Conservation (phyloP, 352 stramenopile species). For the Phytophthora melonis region DNA sequence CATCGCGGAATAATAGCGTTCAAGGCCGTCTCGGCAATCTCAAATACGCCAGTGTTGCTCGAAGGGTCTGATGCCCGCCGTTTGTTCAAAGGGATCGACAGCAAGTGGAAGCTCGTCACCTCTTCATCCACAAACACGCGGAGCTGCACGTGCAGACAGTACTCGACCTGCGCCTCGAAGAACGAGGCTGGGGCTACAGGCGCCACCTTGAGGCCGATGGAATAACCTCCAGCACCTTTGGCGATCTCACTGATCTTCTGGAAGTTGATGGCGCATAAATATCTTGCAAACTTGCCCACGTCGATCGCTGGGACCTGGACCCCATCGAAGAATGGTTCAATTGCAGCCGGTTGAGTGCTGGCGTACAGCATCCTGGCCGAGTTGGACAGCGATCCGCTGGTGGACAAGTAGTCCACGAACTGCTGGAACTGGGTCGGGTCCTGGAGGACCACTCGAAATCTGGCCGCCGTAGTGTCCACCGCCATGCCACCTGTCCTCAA, state of each 20-base stretch:
- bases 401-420: slow-evolving; percentile 37
- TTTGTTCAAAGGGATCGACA: slow-evolving; percentile 41
- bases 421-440: slow-evolving; percentile 32
- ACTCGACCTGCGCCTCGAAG: slow-evolving; percentile 35
- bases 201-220: slow-evolving; percentile 31
- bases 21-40: slow-evolving; percentile 32
- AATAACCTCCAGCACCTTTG: slow-evolving; percentile 17
- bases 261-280: slow-evolving; percentile 40
- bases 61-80: slow-evolving; percentile 24
- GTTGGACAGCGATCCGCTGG: slow-evolving; percentile 25
- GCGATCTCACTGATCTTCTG: slow-evolving; percentile 32
- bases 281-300: slow-evolving; percentile 33
- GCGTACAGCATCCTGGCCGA: slow-evolving; percentile 29
- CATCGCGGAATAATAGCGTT: slow-evolving; percentile 30
- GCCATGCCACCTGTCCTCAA: neutral
- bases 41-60: slow-evolving; percentile 29
- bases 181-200: slow-evolving; percentile 26
- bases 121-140: slow-evolving; percentile 31
- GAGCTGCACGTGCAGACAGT: slow-evolving; percentile 42
- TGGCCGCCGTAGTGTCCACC: slow-evolving; percentile 11
- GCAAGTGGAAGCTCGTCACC: slow-evolving; percentile 32
- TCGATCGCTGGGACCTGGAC: slow-evolving; percentile 3
- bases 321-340: slow-evolving; percentile 20
- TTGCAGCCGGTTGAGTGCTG: neutral
- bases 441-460: slow-evolving; percentile 28